Percentiles rank a stretch among this genome's conserved stretches.
These are phyloP conservation scores for Syzygium syzygioides DNA, from an alignment of 441 rosid species.

Conservation along the genomic window DNA sequence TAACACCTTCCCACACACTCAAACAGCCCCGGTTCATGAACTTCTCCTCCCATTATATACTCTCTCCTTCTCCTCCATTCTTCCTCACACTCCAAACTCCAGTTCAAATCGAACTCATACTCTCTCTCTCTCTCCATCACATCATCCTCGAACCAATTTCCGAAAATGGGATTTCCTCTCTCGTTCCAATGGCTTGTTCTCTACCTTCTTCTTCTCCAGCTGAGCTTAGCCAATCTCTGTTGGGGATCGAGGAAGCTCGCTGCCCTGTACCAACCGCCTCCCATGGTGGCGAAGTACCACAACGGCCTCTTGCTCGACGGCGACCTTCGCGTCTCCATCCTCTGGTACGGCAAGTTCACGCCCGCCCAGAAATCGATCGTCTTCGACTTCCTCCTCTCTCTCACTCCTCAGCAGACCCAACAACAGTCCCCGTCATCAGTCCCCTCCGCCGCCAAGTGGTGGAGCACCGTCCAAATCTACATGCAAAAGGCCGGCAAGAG, in stretches of 20 bases:
- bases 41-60: conserved; percentile 10
- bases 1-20: not conserved
- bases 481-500: conserved; percentile 23
- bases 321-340: conserved; percentile 17
- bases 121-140: not conserved
- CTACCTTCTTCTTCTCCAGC: not conserved
- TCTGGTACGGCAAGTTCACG: conserved; percentile 35
- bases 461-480: conserved; percentile 22
- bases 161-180: conserved; percentile 8
- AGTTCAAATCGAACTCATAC: not conserved
- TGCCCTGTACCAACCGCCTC: conserved; percentile 22
- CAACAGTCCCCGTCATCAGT: not conserved
- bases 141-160: not conserved
- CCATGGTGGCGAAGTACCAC: conserved; percentile 23
- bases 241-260: conserved; percentile 18
- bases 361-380: conserved; percentile 26
- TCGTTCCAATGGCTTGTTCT: not conserved
- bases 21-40: conserved; percentile 20
- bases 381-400: conserved; percentile 25
- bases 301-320: conserved; percentile 31
- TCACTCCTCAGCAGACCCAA: conserved; percentile 2
- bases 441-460: conserved; percentile 22
- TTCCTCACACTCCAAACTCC: not conserved
- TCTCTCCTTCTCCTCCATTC: not conserved
- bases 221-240: conserved; percentile 5